Conservation (phyloP, 345 rosid genomes). For the Bruguiera gymnorhiza region DNA sequence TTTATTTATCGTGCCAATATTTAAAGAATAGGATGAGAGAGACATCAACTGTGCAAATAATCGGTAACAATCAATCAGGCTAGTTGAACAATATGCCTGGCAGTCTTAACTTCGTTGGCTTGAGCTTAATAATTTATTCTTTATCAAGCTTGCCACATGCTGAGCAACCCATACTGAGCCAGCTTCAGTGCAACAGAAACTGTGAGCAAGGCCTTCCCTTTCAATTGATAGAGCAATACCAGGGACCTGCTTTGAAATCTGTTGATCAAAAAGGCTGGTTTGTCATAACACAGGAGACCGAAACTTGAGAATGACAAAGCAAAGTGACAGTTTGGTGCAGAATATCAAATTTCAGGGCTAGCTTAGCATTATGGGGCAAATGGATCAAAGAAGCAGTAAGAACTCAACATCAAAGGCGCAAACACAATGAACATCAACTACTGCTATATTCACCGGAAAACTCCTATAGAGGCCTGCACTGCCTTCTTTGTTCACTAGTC, state of each 20-base stretch:
- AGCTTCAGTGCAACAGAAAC: slow-evolving; percentile 68
- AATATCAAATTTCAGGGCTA: no score
- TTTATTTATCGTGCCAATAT: no score
- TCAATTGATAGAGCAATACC: slow-evolving; percentile 52
- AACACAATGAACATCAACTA: no score
- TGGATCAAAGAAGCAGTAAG: no score
- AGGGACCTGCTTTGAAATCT: slow-evolving; percentile 64
- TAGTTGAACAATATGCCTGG: neutral
- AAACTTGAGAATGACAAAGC: no score
- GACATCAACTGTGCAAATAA: neutral
- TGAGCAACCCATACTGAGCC: slow-evolving; percentile 74
- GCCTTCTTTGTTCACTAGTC: no score
- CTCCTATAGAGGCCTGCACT: no score
- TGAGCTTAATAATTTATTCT: slow-evolving; percentile 23
- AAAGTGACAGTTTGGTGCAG: no score
- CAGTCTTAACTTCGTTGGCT: neutral
- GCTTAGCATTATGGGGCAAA: no score
- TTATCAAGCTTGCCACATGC: slow-evolving; percentile 52
- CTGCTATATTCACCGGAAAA: no score
- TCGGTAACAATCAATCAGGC: neutral
- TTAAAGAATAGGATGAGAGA: no score
- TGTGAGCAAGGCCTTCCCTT: slow-evolving; percentile 69
- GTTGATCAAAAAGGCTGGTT: slow-evolving; percentile 10
- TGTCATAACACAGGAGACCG: neutral
- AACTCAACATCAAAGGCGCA: no score